Evolutionary conservation across 2,329 filamentous ascomycete species (phyloP), one percentile per base, ranked within the genome.

Genomic region (Colletotrichum falcatum): DNA sequence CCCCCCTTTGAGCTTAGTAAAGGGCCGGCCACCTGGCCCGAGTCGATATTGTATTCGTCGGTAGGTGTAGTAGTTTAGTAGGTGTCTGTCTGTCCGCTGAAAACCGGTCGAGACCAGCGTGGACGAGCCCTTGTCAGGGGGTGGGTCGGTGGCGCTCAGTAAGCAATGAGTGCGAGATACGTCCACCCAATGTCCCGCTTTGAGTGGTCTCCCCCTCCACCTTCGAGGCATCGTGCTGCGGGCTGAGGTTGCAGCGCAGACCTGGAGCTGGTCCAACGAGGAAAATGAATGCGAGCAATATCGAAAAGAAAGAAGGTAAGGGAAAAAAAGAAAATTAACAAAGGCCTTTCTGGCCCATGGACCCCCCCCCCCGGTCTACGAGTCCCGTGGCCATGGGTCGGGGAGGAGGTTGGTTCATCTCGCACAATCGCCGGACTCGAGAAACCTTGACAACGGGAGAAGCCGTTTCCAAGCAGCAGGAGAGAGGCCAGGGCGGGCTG

Each of bases 231-330:
- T 20, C 18, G 39, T 35, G 20, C 42, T 61, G 55, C 56, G 28
- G 64, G 56, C 53, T 61, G 42, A n/a, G 56, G 56, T 66, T 42
- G 48, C 56, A 66, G 48, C 64, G 39, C 56, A 39, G 48, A 18
- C 56, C 28, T 28, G 33, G 20, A 46, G 16, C 48, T 51, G 48
- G 16, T 61, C 56, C 37, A 66, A 55, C 20, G 56, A 65, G 54
- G 58, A 23, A 64, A 66, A 37, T 5, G 12, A 30, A 66, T 46
- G 56, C 64, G 48, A 66, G 61, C 23, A 55, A 26, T 42, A 28
- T 42, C 12, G 37, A 26, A 51, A 39, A 18, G 37, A 39, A 3
- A 18, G 37, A 5, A 4, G 4, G 4, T 2, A 39, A 51, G 46
- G 4, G 4, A 18, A 39, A 51, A 54, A 61, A n/a, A n/a, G n/a